Conservation (phyloP, 176 grass and related monocot genomes). For the Aegilops tauschii region DNA sequence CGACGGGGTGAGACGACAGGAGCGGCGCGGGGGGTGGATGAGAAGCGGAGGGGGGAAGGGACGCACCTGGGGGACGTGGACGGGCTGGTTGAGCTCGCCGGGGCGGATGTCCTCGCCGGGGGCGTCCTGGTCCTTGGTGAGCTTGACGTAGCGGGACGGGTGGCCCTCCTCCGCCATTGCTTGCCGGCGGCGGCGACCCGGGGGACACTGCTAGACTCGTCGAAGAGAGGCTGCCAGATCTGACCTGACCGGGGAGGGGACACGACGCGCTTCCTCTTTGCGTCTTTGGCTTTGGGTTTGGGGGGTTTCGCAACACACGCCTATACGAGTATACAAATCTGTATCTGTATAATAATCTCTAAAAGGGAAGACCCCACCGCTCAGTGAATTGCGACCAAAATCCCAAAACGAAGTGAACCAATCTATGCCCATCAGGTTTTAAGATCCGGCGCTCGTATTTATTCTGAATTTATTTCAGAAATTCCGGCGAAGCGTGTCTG, state of each 20-base stretch:
- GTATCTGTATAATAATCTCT: no score
- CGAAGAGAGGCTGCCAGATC: not conserved
- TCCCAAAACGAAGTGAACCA: no score
- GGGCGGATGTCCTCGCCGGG: constrained; percentile 77
- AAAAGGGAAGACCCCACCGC: no score
- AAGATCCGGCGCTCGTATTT: no score
- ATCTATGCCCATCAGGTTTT: no score
- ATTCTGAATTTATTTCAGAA: no score
- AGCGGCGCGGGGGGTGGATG: not conserved
- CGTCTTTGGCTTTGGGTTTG: not conserved
- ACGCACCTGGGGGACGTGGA: constrained; percentile 73
- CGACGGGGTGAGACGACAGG: not conserved
- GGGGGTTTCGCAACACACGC: no score
- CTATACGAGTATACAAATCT: no score
- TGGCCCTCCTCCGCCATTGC: constrained; percentile 70
- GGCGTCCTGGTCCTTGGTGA: constrained; percentile 86
- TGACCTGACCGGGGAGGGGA: not conserved
- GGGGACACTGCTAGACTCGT: not conserved
- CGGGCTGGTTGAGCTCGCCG: constrained; percentile 91
- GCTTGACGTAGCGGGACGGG: constrained; percentile 81
- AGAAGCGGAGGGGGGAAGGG: not conserved
- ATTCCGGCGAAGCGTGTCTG: no score
- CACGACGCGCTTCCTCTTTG: not conserved
- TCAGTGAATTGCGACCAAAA: no score
- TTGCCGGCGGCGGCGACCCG: not conserved